Conservation (phyloP, 352 stramenopile species). For the Phytophthora chlamydospora region DNA sequence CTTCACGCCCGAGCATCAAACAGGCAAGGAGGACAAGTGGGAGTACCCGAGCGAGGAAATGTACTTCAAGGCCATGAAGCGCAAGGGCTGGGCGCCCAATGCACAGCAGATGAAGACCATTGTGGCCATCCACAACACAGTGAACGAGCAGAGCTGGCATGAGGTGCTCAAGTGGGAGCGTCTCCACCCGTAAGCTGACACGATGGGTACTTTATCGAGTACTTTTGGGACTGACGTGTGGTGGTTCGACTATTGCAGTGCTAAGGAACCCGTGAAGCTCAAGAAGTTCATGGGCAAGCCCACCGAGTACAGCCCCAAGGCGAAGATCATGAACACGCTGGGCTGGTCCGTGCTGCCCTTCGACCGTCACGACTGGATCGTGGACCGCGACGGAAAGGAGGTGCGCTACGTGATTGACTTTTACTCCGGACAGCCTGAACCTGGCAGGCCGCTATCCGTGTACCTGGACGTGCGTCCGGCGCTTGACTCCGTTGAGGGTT, state of each 20-base stretch:
- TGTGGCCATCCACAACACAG: slow-evolving; percentile 97
- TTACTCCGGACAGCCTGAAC: slow-evolving; percentile 94
- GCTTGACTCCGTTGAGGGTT: slow-evolving; percentile 88
- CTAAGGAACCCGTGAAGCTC: slow-evolving; percentile 80
- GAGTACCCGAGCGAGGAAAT: slow-evolving; percentile 98
- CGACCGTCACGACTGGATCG: slow-evolving; percentile 98
- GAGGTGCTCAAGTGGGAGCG: slow-evolving; percentile 94
- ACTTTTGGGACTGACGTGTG: neutral
- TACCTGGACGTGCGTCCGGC: slow-evolving; percentile 97
- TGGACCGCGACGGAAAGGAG: slow-evolving; percentile 91
- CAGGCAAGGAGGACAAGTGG: slow-evolving; percentile 76
- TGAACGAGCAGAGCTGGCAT: slow-evolving; percentile 97
- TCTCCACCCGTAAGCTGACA: slow-evolving; percentile 50
- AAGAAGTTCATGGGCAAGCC: slow-evolving; percentile 95
- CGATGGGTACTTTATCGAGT: neutral
- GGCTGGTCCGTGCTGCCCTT: slow-evolving; percentile 95
- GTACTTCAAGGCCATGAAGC: slow-evolving; percentile 98
- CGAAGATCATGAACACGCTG: slow-evolving; percentile 88
- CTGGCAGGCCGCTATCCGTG: slow-evolving; percentile 88
- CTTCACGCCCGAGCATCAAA: slow-evolving; percentile 73
- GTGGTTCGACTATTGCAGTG: slow-evolving; percentile 26
- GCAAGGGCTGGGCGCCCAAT: slow-evolving; percentile 94
- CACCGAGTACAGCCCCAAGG: slow-evolving; percentile 95
- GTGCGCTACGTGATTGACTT: slow-evolving; percentile 99
- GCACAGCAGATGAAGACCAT: slow-evolving; percentile 95